phyloP scores from a whole-genome alignment of 148 eudicot genomes.

The Beta vulgaris region DNA sequence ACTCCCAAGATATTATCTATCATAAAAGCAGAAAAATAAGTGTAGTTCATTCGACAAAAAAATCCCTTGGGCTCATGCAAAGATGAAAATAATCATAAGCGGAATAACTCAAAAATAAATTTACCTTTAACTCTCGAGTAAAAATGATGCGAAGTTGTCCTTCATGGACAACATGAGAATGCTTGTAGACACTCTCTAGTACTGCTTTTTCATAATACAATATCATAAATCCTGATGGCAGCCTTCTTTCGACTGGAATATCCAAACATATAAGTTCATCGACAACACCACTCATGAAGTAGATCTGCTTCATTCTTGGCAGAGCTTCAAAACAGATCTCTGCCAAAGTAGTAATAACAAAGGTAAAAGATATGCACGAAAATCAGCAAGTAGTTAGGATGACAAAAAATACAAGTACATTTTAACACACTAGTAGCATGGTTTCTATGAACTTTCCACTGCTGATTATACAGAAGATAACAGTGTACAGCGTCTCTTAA shows the following conservation, averaged over 20 bases:
- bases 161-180: slow-evolving; percentile 57
- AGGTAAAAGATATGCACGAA: slow-evolving; percentile 10
- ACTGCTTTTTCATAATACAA: slow-evolving; percentile 51
- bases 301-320: slow-evolving; percentile 36
- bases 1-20: slow-evolving; percentile 71
- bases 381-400: not conserved
- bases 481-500: not conserved
- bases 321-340: slow-evolving; percentile 45
- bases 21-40: not conserved
- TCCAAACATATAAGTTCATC: slow-evolving; percentile 60
- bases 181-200: slow-evolving; percentile 49
- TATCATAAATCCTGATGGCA: slow-evolving; percentile 42
- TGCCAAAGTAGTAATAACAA: slow-evolving; percentile 24
- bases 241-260: slow-evolving; percentile 35
- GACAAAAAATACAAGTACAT: not conserved
- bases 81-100: not conserved
- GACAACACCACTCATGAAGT: slow-evolving; percentile 46
- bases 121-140: slow-evolving; percentile 52
- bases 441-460: not conserved
- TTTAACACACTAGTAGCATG: not conserved
- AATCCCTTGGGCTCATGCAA: not conserved
- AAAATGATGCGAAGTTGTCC: slow-evolving; percentile 66
- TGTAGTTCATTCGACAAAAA: not conserved
- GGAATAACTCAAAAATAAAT: not conserved
- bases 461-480: not conserved